Percentiles rank a stretch among this genome's conserved stretches.
Evolutionary conservation across 2,329 filamentous ascomycete species (phyloP).

Genomic region (Xylariaceae sp.): DNA sequence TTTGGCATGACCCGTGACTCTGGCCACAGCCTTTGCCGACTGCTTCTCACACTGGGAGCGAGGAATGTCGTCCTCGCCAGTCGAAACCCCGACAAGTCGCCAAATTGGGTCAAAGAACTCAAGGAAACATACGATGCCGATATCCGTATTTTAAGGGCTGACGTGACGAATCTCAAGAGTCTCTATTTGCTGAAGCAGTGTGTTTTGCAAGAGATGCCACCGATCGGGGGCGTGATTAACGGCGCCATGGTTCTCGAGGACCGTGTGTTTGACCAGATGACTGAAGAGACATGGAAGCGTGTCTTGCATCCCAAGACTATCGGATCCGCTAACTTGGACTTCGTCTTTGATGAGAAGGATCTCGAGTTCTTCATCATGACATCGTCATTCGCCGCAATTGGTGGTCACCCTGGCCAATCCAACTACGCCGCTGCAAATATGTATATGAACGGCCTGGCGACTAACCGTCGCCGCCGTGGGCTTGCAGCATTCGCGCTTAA

Average conservation of each 20-base stretch:
- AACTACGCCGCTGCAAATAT: conserved; percentile 44
- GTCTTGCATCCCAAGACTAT: conserved; percentile 39
- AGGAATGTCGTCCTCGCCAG: conserved; percentile 38
- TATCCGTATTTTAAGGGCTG: conserved; percentile 26
- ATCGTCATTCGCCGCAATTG: conserved; percentile 41
- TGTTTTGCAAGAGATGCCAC: conserved; percentile 26
- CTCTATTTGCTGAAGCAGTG: conserved; percentile 29
- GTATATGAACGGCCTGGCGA: conserved; percentile 43
- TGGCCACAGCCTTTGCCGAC: conserved; percentile 39
- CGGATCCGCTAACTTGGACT: conserved; percentile 38
- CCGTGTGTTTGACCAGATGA: conserved; percentile 39
- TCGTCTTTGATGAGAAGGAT: conserved; percentile 30
- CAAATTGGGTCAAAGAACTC: conserved; percentile 34
- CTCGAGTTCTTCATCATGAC: conserved; percentile 46
- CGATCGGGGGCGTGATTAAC: conserved; percentile 38
- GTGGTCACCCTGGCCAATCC: conserved; percentile 40
- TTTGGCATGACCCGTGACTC: conserved; percentile 41
- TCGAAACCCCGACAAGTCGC: conserved; percentile 31
- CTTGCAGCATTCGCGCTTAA: conserved; percentile 38
- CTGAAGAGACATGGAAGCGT: conserved; percentile 33
- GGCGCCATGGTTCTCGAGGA: conserved; percentile 44
- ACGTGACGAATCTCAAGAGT: conserved; percentile 26
- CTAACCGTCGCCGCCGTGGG: conserved; percentile 33
- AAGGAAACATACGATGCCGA: conserved; percentile 16
- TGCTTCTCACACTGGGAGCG: conserved; percentile 37